Base-by-base conservation (phyloP, 176 grass and related monocot species). In the Saccharum spontaneum region DNA sequence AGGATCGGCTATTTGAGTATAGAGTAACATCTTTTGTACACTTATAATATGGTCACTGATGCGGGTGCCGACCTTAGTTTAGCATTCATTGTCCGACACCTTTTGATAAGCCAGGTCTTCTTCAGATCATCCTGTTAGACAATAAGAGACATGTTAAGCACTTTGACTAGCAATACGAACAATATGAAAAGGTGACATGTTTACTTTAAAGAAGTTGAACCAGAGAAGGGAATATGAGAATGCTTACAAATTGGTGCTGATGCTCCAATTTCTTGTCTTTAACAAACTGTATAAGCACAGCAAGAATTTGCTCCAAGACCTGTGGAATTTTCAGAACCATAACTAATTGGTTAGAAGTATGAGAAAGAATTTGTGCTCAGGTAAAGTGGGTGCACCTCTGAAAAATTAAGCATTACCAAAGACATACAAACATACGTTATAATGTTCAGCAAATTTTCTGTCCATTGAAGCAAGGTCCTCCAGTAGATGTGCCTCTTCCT, bases 361-460 rank as follows among this genome's bases (percentile, higher is more conserved):
- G 9, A 37, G n/a, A 78, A 67, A 26, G 12, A 73, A 38, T 17
- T 31, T 74, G 24, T 34, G 46, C 45, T 50, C 79, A 77, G 37
- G 36, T 75, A 75, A 75, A 83, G n/a, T 79, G 7, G 3, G 70
- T 0, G 74, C 61, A 68, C 23, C 37, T 10, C 26, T 34, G 10
- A 40, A 63, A 45, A 33, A 26, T 76, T 20, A 63, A 76, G 46
- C 37, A 88, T 55, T 40, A 48, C 48, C 30, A 30, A 14, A 33
- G 26, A 71, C 45, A 69, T 48, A 62, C 6, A 80, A 8, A 86
- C 78, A 44, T 90, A 98, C 97, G 89, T 87, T 98, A 52, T 95
- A 98, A 82, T 95, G 97, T 87, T 98, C 97, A 86, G 89, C 86
- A 92, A 95, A 98, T 88, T 98, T 98, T 73, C 93, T 98, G 55